Evolutionary conservation across 106 monocot genomes (phyloP).

Genomic region (Allium cepa): DNA sequence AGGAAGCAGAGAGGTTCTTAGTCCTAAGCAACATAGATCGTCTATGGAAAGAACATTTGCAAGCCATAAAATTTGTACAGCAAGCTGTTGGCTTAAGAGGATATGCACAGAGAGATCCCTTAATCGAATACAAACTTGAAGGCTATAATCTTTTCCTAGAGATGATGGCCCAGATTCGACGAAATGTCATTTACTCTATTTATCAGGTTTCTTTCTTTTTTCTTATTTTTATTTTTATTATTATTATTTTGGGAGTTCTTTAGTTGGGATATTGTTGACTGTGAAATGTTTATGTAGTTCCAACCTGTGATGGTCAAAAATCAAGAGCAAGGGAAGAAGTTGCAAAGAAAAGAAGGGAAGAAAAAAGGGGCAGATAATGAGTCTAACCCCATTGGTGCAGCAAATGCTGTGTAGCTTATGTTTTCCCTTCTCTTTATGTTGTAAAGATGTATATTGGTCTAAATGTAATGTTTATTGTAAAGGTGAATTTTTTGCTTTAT

Average conservation of each 20-base stretch:
- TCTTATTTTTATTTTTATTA: neutral
- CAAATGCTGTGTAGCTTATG: slow-evolving; percentile 13
- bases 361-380: slow-evolving; percentile 26
- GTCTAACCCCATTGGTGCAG: slow-evolving; percentile 40
- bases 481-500: too few relatives aligned
- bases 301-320: slow-evolving; percentile 79
- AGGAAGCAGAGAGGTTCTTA: slow-evolving; percentile 88
- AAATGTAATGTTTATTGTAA: too few relatives aligned
- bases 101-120: slow-evolving; percentile 92
- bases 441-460: too few relatives aligned
- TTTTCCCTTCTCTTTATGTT: too few relatives aligned
- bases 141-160: slow-evolving; percentile 96
- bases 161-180: slow-evolving; percentile 95
- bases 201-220: slow-evolving; percentile 57
- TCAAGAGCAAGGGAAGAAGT: slow-evolving; percentile 36
- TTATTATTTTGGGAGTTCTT: neutral
- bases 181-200: slow-evolving; percentile 94
- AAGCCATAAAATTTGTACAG: slow-evolving; percentile 91
- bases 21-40: slow-evolving; percentile 89
- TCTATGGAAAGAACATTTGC: slow-evolving; percentile 95
- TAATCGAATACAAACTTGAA: slow-evolving; percentile 96
- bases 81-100: slow-evolving; percentile 90
- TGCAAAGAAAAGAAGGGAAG: slow-evolving; percentile 28
- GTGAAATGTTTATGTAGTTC: slow-evolving; percentile 41
- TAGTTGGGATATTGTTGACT: neutral